Base-by-base conservation (phyloP, 2,329 filamentous ascomycete species). In the Shiraia sp. region DNA sequence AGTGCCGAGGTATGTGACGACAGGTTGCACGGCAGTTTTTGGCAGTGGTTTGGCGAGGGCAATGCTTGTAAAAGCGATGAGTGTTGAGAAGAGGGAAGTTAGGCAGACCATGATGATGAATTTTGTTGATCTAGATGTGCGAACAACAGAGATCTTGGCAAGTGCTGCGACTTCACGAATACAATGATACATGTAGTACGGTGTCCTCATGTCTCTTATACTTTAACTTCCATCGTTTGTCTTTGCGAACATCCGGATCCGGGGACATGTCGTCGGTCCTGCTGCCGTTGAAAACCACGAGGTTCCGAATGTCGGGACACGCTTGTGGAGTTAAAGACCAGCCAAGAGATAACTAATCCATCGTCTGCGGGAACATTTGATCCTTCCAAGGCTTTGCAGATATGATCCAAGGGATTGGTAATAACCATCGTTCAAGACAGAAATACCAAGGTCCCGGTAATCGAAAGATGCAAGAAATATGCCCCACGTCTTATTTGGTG, bases 1-100 rank as follows among this genome's bases (percentile, higher is more conserved):
- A 10, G 51, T 66, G 17, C 63, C 61, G 1, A 66, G 52, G 23
- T 66, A 66, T 8, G 61, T 65, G 1, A 66, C 51, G 3, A 62
- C 54, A 2, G 61, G 57, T 31, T 60, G 54, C 24, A 56, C 38
- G 16, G 55, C 52, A 4, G 49, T 24, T 32, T 63, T 65, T 3
- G 53, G 47, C 15, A 54, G 45, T 2, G 57, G 47, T 19, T 44
- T 57, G 12, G 57, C 53, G 31, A 52, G 25, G 10, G 42, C 48
- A 22, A 46, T 27, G 19, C 53, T 42, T 14, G 54, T 33, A n/a
- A 55, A 37, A 8, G 48, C 36, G 7, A 63, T 32, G 7, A 60
- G 33, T 10, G 42, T 46, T 2, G 59, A 49, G 29, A 64, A 10
- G 3, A 64, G 9, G 8, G 52, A 55, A 15, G 40, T 54, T 32